A percentile compares a stretch with the other conserved stretches of the same genome.
Conservation (phyloP, 805 yeast genomes). For the Huiozyma naganishii region DNA sequence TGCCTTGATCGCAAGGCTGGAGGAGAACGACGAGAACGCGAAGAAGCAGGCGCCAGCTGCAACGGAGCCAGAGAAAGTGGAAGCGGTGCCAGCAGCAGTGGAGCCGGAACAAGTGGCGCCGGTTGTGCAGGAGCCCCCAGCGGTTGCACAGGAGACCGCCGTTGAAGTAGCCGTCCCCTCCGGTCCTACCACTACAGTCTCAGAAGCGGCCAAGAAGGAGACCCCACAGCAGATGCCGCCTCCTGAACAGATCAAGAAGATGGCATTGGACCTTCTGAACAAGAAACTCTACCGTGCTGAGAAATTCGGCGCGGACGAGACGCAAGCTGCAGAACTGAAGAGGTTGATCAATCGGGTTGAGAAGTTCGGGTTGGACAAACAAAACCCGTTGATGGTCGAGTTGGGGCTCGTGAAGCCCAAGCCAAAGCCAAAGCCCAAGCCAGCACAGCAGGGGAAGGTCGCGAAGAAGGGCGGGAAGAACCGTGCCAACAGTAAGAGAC, state of each 20-base stretch:
- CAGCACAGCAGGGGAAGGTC: conserved; percentile 1
- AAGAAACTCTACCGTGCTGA: conserved; percentile 62
- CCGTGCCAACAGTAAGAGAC: conserved; percentile 2
- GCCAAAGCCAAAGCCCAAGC: conserved; percentile 3
- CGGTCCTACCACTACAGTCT: neutral
- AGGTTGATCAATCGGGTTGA: conserved; percentile 43
- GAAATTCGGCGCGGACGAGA: conserved; percentile 63
- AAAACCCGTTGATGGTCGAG: conserved; percentile 56
- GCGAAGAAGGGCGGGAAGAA: conserved; percentile 1
- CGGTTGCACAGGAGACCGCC: neutral
- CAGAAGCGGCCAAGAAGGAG: neutral
- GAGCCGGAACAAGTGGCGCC: conserved; percentile 5
- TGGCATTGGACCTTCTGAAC: conserved; percentile 55
- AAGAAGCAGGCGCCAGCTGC: conserved; percentile 54
- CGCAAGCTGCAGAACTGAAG: conserved; percentile 49
- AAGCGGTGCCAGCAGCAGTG: conserved; percentile 38
- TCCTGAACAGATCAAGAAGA: conserved; percentile 60
- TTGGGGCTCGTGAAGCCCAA: conserved; percentile 40
- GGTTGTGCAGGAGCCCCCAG: conserved; percentile 7
- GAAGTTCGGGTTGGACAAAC: conserved; percentile 71
- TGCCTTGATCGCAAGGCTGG: conserved; percentile 55
- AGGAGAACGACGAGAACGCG: conserved; percentile 68
- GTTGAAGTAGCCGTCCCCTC: neutral
- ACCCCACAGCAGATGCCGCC: conserved; percentile 15
- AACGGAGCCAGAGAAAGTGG: conserved; percentile 75